Evolutionary conservation across 352 stramenopile genomes (phyloP).

Genomic region (Phytophthora tubulina): DNA sequence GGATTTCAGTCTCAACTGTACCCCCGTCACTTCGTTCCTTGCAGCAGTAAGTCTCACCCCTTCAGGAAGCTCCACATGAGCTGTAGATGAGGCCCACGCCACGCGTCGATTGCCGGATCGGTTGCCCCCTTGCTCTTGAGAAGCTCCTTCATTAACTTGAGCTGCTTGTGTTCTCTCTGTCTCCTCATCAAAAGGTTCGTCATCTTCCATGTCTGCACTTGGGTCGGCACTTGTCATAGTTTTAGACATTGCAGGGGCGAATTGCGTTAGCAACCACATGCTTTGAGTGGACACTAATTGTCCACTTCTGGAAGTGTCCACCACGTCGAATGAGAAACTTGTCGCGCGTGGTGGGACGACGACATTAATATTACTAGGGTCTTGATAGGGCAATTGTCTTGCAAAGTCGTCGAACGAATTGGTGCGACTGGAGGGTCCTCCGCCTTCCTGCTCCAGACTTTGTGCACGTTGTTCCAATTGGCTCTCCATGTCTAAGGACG

Average conservation of each 20-base stretch:
- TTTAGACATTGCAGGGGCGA: conserved; percentile 67
- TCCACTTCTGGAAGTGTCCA: conserved; percentile 18
- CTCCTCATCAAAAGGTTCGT: conserved; percentile 50
- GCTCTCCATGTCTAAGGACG: conserved; percentile 51
- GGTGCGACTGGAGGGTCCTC: conserved; percentile 14
- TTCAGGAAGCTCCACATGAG: conserved; percentile 46
- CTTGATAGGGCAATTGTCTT: conserved; percentile 39
- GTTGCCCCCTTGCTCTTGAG: conserved; percentile 9
- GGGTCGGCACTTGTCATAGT: conserved; percentile 36
- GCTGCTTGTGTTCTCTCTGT: conserved; percentile 26
- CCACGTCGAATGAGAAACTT: conserved; percentile 42
- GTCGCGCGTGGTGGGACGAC: conserved; percentile 7
- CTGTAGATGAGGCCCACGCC: conserved; percentile 44
- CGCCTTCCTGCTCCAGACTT: conserved; percentile 9
- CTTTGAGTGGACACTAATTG: not conserved
- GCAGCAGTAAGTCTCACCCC: conserved; percentile 55
- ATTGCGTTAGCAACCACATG: conserved; percentile 63
- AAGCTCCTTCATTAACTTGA: conserved; percentile 5
- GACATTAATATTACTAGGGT: conserved; percentile 1
- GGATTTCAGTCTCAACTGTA: conserved; percentile 66
- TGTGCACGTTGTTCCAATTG: conserved; percentile 16
- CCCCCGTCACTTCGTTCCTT: conserved; percentile 64
- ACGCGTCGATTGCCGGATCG: conserved; percentile 34
- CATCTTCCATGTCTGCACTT: conserved; percentile 52
- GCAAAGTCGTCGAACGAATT: conserved; percentile 47